Evolutionary conservation across 208 protist species (phyloP).

Genomic region (Entamoeba histolytica): DNA sequence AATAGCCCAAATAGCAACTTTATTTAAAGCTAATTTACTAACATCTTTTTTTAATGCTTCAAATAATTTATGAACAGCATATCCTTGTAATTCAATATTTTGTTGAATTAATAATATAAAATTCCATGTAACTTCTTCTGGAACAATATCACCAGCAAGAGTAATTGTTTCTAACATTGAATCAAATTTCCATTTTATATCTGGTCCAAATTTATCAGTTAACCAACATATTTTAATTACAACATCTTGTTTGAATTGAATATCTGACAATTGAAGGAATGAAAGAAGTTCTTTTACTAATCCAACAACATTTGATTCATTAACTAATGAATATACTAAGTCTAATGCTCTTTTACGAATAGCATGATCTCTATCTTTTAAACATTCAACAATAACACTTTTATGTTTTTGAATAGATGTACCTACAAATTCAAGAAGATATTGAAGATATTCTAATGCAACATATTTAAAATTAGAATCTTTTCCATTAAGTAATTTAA

Average conservation of each 20-base stretch:
- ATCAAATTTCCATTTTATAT: conserved; percentile 3
- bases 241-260: background rate
- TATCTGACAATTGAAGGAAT: background rate
- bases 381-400: conserved; percentile 1
- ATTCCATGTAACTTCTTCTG: background rate
- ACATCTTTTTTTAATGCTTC: background rate
- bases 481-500: background rate
- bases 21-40: background rate
- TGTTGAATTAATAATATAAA: background rate
- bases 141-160: background rate
- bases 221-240: background rate
- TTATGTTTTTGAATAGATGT: background rate
- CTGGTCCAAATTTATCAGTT: background rate
- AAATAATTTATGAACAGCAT: background rate
- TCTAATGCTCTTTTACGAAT: background rate
- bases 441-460: background rate
- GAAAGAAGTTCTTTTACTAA: background rate
- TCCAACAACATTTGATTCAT: background rate
- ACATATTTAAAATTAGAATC: background rate
- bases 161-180: background rate
- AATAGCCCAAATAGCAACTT: background rate
- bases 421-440: background rate
- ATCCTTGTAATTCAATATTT: background rate
- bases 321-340: background rate
- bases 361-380: background rate